A percentile compares a stretch with the other conserved stretches of the same genome.
These are phyloP conservation scores for Avena eriantha DNA, from an alignment of 176 grass and related monocot species.

Conservation along the genomic window DNA sequence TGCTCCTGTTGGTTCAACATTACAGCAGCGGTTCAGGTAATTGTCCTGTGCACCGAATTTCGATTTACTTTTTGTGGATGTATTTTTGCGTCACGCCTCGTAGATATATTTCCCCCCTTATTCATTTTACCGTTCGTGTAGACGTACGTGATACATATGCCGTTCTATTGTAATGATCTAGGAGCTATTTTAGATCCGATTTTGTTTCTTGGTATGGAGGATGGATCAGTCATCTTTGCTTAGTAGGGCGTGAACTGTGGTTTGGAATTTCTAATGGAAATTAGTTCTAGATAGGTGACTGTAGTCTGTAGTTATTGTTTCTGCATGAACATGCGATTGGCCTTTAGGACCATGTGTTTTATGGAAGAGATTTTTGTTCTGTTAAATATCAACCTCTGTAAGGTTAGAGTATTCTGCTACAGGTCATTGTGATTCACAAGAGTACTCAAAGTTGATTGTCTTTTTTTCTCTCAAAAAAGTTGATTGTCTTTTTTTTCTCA, in stretches of 20 bases:
- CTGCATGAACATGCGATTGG: neutral
- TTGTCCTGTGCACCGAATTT: neutral
- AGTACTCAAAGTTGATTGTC: neutral
- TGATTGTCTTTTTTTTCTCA: too few species aligned
- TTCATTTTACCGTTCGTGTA: neutral
- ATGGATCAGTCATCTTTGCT: neutral
- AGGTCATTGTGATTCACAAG: neutral
- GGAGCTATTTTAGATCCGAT: neutral
- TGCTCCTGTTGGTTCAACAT: neutral
- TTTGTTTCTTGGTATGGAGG: neutral
- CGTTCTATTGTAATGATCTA: neutral
- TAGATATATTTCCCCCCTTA: neutral
- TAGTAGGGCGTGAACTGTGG: neutral
- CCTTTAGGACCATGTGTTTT: neutral
- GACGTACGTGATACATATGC: too few species aligned
- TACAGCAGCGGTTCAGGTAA: neutral
- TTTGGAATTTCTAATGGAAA: neutral
- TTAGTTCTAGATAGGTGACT: neutral
- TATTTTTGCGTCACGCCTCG: neutral
- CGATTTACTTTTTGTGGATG: neutral
- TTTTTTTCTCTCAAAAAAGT: neutral
- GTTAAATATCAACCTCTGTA: neutral
- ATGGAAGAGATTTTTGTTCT: neutral
- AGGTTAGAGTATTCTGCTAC: conserved; percentile 11
- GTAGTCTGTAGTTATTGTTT: neutral